phyloP scores from a whole-genome alignment of 768 basidiomycete species.

The Daedalea quercina region DNA sequence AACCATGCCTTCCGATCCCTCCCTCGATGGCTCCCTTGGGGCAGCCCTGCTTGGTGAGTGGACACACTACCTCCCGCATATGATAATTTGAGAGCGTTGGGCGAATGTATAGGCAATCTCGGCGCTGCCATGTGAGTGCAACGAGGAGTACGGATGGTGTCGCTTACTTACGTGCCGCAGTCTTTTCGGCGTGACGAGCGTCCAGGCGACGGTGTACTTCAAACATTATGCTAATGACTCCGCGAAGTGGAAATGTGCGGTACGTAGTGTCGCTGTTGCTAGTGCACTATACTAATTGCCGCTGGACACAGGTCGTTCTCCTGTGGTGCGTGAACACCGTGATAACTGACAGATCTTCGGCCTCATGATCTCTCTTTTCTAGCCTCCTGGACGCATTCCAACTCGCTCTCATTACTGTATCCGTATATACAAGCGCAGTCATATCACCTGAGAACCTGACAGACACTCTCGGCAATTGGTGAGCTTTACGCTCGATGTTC shows the following conservation, averaged over 20 bases:
- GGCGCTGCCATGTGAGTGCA: slow-evolving; percentile 4
- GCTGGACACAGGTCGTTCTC: slow-evolving; percentile 10
- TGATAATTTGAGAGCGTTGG: not conserved
- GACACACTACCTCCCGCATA: not conserved
- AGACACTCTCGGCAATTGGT: slow-evolving; percentile 16
- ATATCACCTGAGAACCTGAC: slow-evolving; percentile 11
- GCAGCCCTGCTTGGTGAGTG: not conserved
- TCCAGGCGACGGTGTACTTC: slow-evolving; percentile 14
- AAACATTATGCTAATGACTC: slow-evolving; percentile 5
- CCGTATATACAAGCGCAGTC: slow-evolving; percentile 19
- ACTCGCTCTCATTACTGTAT: slow-evolving; percentile 10
- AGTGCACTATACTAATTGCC: not conserved
- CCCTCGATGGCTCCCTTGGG: not conserved
- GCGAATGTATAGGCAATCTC: not conserved
- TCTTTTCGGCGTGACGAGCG: slow-evolving; percentile 16
- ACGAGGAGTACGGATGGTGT: not conserved
- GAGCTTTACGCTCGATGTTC: not conserved
- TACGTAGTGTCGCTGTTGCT: not conserved
- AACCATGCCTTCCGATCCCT: not conserved
- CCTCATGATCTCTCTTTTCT: not conserved
- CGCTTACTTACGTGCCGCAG: slow-evolving; percentile 2
- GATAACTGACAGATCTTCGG: not conserved
- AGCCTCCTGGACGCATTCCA: slow-evolving; percentile 16
- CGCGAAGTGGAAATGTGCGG: slow-evolving; percentile 4
- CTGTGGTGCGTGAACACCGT: slow-evolving; percentile 5